A percentile compares a stretch with the other conserved stretches of the same genome.
phyloP scores from a whole-genome alignment of 257 asterid species.

The Salvia hispanica region DNA sequence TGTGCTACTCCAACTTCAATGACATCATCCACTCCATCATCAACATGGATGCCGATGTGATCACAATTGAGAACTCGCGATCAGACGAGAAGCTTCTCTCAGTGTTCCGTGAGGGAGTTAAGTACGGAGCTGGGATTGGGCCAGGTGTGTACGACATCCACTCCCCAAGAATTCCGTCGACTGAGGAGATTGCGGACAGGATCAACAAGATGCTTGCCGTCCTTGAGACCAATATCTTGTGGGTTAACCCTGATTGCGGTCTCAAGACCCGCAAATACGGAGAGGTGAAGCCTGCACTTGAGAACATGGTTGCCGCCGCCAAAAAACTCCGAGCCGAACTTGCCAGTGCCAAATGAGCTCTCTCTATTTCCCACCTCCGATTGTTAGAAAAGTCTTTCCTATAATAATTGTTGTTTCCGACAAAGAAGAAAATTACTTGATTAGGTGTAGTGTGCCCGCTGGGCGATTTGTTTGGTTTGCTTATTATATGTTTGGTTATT shows the following conservation, averaged over 20 bases:
- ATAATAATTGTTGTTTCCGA: not conserved
- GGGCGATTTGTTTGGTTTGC: slow-evolving; percentile 14
- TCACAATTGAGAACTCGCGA: slow-evolving; percentile 20
- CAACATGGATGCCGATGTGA: slow-evolving; percentile 37
- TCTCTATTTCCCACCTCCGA: not conserved
- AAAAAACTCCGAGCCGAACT: slow-evolving; percentile 23
- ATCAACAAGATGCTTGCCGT: slow-evolving; percentile 26
- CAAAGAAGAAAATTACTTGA: not conserved
- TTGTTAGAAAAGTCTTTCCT: not conserved
- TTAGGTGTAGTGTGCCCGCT: not conserved
- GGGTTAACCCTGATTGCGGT: slow-evolving; percentile 28
- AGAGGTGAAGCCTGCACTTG: slow-evolving; percentile 20
- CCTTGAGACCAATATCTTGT: slow-evolving; percentile 21
- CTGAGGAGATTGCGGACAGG: slow-evolving; percentile 23
- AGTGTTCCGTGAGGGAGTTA: slow-evolving; percentile 26
- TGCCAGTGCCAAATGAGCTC: slow-evolving; percentile 20
- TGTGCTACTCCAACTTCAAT: slow-evolving; percentile 97
- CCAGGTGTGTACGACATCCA: slow-evolving; percentile 27
- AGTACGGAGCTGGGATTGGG: slow-evolving; percentile 24
- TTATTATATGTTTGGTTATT: not conserved
- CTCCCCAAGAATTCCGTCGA: slow-evolving; percentile 22
- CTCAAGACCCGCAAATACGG: slow-evolving; percentile 21
- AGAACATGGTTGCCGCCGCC: slow-evolving; percentile 24
- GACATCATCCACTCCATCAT: slow-evolving; percentile 91
- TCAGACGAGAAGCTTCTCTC: slow-evolving; percentile 24